Conservation (phyloP, 305 asterid species). For the Fraxinus dipetala region DNA sequence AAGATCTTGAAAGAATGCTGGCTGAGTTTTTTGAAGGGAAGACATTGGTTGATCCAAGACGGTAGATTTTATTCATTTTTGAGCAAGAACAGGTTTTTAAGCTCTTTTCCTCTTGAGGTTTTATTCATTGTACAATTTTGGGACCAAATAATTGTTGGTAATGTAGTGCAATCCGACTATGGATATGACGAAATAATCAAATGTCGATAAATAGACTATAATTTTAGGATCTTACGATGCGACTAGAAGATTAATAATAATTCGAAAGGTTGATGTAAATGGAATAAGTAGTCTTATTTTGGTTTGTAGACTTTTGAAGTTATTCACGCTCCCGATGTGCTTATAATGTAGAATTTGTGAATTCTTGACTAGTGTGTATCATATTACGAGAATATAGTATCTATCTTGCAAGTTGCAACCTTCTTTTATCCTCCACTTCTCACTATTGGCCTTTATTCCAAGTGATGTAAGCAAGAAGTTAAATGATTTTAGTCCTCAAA, state of each 20-base stretch:
- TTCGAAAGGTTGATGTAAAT: neutral
- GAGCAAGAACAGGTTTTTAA: neutral
- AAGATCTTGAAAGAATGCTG: constrained; percentile 91
- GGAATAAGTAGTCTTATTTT: neutral
- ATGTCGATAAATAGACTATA: neutral
- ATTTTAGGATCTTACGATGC: neutral
- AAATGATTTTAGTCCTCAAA: neutral
- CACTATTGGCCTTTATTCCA: constrained; percentile 3
- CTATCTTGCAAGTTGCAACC: neutral
- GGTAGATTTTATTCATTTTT: constrained; percentile 27
- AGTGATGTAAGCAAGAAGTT: neutral
- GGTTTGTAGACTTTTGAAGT: neutral
- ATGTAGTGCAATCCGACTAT: neutral
- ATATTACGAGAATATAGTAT: neutral
- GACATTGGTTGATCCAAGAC: constrained; percentile 64
- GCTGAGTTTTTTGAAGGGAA: constrained; percentile 96
- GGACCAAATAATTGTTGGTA: neutral
- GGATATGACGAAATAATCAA: neutral
- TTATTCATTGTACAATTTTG: neutral
- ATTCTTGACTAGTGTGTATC: neutral
- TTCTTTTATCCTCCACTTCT: neutral
- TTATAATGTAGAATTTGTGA: neutral
- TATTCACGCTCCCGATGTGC: neutral
- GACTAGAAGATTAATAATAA: neutral
- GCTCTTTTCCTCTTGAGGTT: neutral